Evolutionary conservation across 108 stramenopile species (phyloP).

Genomic region (Cyclotella kingstonii): DNA sequence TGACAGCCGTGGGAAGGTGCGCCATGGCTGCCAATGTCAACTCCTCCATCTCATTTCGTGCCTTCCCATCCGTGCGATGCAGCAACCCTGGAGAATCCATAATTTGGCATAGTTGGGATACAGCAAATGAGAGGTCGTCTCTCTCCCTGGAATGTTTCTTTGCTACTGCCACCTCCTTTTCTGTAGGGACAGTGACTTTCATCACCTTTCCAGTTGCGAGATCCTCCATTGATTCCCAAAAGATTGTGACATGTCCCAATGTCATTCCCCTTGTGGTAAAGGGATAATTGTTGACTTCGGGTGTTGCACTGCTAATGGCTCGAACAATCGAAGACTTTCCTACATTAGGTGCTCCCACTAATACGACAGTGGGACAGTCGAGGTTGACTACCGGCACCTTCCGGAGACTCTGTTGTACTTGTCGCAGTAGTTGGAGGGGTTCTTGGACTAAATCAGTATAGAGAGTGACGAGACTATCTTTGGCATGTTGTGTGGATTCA

Average conservation of each 20-base stretch:
- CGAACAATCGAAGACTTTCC: constrained; percentile 89
- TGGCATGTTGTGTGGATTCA: too few species aligned
- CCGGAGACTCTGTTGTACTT: constrained; percentile 80
- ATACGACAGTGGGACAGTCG: constrained; percentile 89
- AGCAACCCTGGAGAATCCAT: constrained; percentile 96
- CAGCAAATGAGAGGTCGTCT: constrained; percentile 31
- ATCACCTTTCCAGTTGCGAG: constrained; percentile 39
- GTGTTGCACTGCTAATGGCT: constrained; percentile 86
- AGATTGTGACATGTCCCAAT: constrained; percentile 92
- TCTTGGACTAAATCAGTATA: too few species aligned
- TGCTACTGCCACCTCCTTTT: constrained; percentile 15
- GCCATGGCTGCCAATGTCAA: constrained; percentile 95
- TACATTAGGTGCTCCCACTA: constrained; percentile 97
- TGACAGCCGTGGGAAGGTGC: constrained; percentile 94
- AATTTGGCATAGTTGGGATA: constrained; percentile 61
- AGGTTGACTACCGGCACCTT: constrained; percentile 86
- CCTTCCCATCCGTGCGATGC: constrained; percentile 60
- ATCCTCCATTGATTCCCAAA: constrained; percentile 63
- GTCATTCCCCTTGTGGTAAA: constrained; percentile 98
- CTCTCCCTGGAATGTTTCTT: constrained; percentile 7
- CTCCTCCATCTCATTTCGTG: constrained; percentile 96
- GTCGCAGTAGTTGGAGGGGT: too few species aligned
- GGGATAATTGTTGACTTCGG: constrained; percentile 96
- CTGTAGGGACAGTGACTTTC: constrained; percentile 32
- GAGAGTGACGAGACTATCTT: too few species aligned